These are phyloP conservation scores for Sporothrix globosa DNA, from an alignment of 2,329 filamentous ascomycete genomes.

Conservation along the genomic window DNA sequence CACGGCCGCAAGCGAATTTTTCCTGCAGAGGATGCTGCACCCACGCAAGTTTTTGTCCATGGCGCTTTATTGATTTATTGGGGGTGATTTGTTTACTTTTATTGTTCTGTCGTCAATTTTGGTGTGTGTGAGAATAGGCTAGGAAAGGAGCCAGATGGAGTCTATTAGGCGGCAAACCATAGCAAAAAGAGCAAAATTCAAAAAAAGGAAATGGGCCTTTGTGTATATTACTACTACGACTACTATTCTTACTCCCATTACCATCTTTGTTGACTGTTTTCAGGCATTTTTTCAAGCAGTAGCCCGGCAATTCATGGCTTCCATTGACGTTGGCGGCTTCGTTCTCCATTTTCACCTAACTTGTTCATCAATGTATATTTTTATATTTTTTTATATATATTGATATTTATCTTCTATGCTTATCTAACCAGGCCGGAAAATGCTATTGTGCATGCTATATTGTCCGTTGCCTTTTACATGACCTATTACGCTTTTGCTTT, in stretches of 20 bases:
- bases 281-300: constrained; percentile 18
- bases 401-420: constrained; percentile 29
- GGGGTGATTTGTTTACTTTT: background rate
- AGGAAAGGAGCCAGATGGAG: background rate
- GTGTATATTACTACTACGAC: constrained; percentile 31
- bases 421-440: constrained; percentile 11
- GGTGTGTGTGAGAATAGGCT: background rate
- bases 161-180: background rate
- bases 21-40: constrained; percentile 21
- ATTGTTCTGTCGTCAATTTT: background rate
- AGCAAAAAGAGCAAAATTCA: background rate
- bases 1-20: constrained; percentile 4
- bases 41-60: constrained; percentile 26
- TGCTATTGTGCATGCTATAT: background rate
- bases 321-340: background rate
- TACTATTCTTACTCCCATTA: constrained; percentile 5
- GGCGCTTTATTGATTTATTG: background rate
- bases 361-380: background rate
- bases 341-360: background rate
- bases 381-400: constrained; percentile 17
- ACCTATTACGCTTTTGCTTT: background rate
- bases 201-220: constrained; percentile 26
- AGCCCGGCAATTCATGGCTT: constrained; percentile 31
- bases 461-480: background rate
- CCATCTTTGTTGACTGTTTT: constrained; percentile 2